Evolutionary conservation across 306 rosid species (phyloP).

Genomic region (Parietaria judaica): DNA sequence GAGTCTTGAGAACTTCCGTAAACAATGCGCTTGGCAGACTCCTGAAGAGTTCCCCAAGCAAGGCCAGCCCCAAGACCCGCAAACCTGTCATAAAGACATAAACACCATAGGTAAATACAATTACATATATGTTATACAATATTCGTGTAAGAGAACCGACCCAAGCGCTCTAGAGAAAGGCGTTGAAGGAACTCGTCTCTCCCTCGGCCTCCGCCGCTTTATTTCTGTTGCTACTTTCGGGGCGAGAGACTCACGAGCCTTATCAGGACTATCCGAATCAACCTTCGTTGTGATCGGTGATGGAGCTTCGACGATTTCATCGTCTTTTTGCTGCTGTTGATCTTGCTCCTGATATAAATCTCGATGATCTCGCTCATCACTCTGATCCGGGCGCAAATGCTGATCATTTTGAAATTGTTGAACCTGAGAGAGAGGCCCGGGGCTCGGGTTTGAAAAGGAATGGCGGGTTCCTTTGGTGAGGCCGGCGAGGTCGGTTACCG

Average conservation of each 20-base stretch:
- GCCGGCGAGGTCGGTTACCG: conserved; percentile 71
- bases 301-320: background rate
- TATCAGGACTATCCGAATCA: background rate
- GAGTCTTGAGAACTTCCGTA: conserved; percentile 41
- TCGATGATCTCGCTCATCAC: conserved; percentile 1
- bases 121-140: too few species aligned
- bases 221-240: background rate
- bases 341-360: background rate
- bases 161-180: conserved; percentile 50
- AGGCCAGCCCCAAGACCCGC: conserved; percentile 93
- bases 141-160: conserved; percentile 4
- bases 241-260: background rate
- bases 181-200: conserved; percentile 50
- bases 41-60: conserved; percentile 94
- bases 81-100: conserved; percentile 30
- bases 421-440: background rate
- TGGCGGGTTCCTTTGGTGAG: conserved; percentile 61
- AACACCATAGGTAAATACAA: background rate
- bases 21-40: conserved; percentile 78
- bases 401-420: background rate
- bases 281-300: background rate
- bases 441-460: conserved; percentile 25
- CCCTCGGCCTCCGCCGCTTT: conserved; percentile 39
- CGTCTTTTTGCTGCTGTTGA: conserved; percentile 3
- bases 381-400: background rate